Evolutionary conservation across 495 filamentous ascomycete species (phyloP).

Genomic region (Penicillium arizonense): DNA sequence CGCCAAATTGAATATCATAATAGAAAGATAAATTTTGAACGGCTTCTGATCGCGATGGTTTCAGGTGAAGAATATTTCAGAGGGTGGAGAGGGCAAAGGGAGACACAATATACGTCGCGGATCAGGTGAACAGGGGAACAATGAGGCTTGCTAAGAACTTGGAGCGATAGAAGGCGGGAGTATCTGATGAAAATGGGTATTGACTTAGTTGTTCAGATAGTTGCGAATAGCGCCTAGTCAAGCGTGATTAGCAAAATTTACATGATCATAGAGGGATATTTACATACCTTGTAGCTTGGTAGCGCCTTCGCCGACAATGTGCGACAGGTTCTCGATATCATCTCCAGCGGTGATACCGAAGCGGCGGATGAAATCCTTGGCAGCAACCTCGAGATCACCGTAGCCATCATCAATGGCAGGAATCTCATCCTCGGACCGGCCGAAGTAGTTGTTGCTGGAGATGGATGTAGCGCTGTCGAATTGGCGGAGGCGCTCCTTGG

Average conservation of each 20-base stretch:
- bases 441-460: conserved; percentile 95
- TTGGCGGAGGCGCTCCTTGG: conserved; percentile 78
- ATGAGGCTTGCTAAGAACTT: conserved; percentile 27
- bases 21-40: conserved; percentile 3
- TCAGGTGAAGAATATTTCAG: conserved; percentile 8
- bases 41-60: conserved; percentile 4
- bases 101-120: conserved; percentile 21
- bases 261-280: neutral
- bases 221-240: conserved; percentile 66
- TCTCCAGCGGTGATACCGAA: conserved; percentile 95
- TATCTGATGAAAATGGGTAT: conserved; percentile 6
- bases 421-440: conserved; percentile 73
- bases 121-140: conserved; percentile 6
- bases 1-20: conserved; percentile 10
- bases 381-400: conserved; percentile 84
- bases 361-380: conserved; percentile 89
- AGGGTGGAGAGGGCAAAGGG: neutral
- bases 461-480: conserved; percentile 93
- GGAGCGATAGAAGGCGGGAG: conserved; percentile 15
- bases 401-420: conserved; percentile 64
- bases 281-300: conserved; percentile 69
- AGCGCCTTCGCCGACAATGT: conserved; percentile 81
- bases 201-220: conserved; percentile 69
- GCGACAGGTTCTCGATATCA: conserved; percentile 85
- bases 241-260: conserved; percentile 8